Evolutionary conservation across 1,284 basidiomycete genomes (phyloP), one percentile per base, ranked within the genome.

Genomic region (Apiotrichum montevideense): DNA sequence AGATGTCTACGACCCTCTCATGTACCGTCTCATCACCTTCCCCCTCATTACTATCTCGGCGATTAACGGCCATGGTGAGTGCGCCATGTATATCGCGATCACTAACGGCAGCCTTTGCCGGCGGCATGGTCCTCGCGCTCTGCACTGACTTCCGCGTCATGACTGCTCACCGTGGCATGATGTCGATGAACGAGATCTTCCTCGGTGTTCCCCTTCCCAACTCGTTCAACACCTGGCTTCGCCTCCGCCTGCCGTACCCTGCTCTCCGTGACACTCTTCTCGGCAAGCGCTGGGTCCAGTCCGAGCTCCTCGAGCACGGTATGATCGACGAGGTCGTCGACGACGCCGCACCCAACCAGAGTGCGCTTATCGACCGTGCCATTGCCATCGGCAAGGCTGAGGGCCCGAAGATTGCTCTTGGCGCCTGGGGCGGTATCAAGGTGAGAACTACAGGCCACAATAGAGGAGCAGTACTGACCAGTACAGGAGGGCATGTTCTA

Each of bases 101-200:
- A 14, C 54, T 51, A 9, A 56, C 46, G 14, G 29, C 53, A 76
- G 87, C 86, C 56, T 96, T 91, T 71, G 93, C 93, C 3, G 93
- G 82, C 10, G 93, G 85, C 14, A 85, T 90, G 70, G 84, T 90
- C 66, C 78, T 95, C 29, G 83, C 88, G 1, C 77, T 94, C 51
- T 82, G 82, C 4, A 95, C 91, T 72, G 93, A 97, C 74, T 95
- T 90, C 76, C 84, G 93, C 37, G 81, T 96, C 56, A 93, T 95
- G 86, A 87, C 89, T 62, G 87, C 85, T 15, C 86, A 81, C 65
- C 85, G 83, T 68, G 87, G 87, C 9, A 93, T 89, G 85, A 77
- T 91, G 57, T 90, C 84, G 72, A 95, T 96, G 91, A 96, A 96
- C 71, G 93, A 97, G 88, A 79, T 92, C 51, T 85, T 87, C 69